Evolutionary conservation across 1,284 basidiomycete genomes (phyloP), one percentile per base, ranked within the genome.

Genomic region (Leccinum griseonigrum): DNA sequence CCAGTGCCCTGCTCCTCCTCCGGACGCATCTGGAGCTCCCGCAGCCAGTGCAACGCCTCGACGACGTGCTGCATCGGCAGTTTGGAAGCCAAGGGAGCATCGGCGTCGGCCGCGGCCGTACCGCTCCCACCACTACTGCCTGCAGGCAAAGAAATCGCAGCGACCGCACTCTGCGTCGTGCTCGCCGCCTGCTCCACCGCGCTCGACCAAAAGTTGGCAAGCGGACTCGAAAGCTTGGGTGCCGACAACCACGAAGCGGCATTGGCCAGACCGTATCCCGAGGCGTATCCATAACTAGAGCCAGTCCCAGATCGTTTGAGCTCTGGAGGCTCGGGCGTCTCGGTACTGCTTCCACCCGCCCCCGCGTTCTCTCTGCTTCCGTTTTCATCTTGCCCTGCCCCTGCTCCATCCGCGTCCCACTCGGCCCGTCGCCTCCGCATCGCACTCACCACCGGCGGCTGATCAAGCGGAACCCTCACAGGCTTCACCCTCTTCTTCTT

Each of bases 401-500:
- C 73, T 67, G 40, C 72, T 54, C 48, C 48, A 14, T 81, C 78
- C 8, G 77, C 80, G 61, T 80, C 81, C 88, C 87, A 89, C 64
- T 91, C 90, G 31, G 83, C 86, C 57, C 81, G 82, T 38, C 88
- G 81, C 66, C 82, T 80, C 43, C 91, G 83, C 60, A 94, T 85
- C 46, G 85, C 86, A 56, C 88, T 82, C 60, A 94, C 76, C 0
- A 92, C 92, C 1, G 93, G 91, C 0, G 94, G 94, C 66, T 95
- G 94, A 73, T 98, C 97, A 16, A 99, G 82, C 1, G 97, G 95
- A 46, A 97, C 88, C 16, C 96, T 85, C 9, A 83, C 80, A 10
- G 95, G 94, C 73, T 94, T 94, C 53, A 94, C 81, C 4, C 97
- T 86, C 77, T 97, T 98, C 78, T 87, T 85, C 72, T 89, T 92